Conservation (phyloP, 352 stramenopile genomes). For the Globisporangium camurandrum region DNA sequence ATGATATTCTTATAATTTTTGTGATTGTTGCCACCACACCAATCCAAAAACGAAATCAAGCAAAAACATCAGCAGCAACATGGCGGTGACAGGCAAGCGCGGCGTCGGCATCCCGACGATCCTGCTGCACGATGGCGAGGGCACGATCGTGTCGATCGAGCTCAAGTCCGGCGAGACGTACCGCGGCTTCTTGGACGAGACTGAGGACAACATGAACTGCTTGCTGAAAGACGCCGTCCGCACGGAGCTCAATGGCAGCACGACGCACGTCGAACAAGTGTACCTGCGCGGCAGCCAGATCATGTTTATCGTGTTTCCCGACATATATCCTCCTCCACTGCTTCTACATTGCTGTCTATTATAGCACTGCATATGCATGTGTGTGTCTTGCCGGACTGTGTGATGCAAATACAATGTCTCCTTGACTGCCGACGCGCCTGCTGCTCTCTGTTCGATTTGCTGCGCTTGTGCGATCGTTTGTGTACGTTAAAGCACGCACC, state of each 20-base stretch:
- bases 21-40: too few species aligned
- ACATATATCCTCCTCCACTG: slow-evolving; percentile 77
- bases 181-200: slow-evolving; percentile 78
- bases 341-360: background rate
- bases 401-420: slow-evolving; percentile 20
- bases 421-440: slow-evolving; percentile 12
- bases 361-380: background rate
- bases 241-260: slow-evolving; percentile 79
- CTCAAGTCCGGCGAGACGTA: slow-evolving; percentile 84
- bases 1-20: too few species aligned
- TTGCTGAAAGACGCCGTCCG: slow-evolving; percentile 81
- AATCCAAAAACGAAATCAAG: slow-evolving; percentile 1
- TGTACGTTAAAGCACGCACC: slow-evolving; percentile 81
- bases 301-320: slow-evolving; percentile 82
- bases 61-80: slow-evolving; percentile 11
- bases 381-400: slow-evolving; percentile 8
- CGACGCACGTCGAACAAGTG: slow-evolving; percentile 70
- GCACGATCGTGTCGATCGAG: slow-evolving; percentile 85
- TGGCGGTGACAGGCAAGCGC: slow-evolving; percentile 82
- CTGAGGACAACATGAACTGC: slow-evolving; percentile 89
- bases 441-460: background rate
- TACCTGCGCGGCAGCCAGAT: slow-evolving; percentile 84
- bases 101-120: slow-evolving; percentile 81
- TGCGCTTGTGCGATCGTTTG: slow-evolving; percentile 14
- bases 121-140: slow-evolving; percentile 80